phyloP scores from a whole-genome alignment of 352 stramenopile genomes.

The Phytophthora macrochlamydospora region DNA sequence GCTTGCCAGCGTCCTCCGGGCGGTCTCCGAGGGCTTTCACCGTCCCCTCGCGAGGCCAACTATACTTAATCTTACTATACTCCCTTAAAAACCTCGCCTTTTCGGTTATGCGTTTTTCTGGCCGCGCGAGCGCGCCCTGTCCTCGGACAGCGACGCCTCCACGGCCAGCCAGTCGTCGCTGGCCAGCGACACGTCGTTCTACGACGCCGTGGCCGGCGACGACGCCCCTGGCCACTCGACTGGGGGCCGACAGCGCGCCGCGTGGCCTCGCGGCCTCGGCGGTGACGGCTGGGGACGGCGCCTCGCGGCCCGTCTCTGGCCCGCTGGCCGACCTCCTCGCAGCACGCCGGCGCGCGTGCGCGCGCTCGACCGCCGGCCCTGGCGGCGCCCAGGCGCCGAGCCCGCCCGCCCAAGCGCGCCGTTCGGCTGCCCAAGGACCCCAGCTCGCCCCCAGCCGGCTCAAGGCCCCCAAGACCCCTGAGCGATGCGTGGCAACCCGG shows the following conservation, averaged over 20 bases:
- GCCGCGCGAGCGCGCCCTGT: slow-evolving; percentile 3
- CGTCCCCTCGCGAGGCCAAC: slow-evolving; percentile 11
- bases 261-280: background rate
- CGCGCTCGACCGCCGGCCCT: background rate
- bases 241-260: background rate
- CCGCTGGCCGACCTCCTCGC: background rate
- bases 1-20: slow-evolving; percentile 9
- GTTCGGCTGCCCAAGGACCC: background rate
- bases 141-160: slow-evolving; percentile 9
- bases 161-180: slow-evolving; percentile 14
- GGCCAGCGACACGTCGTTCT: background rate
- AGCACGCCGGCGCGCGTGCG: background rate
- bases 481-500: background rate
- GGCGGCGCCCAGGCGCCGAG: background rate
- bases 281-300: background rate
- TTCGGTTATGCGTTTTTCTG: slow-evolving; percentile 9
- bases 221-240: background rate
- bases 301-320: background rate
- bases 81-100: background rate
- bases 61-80: background rate
- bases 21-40: slow-evolving; percentile 24
- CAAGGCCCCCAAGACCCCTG: background rate
- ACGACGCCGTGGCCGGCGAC: background rate
- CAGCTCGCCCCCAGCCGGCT: background rate
- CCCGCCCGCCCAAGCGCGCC: background rate